Evolutionary conservation across 2,329 filamentous ascomycete genomes (phyloP), one percentile per base, ranked within the genome.

Genomic region (Xylaria sp.): DNA sequence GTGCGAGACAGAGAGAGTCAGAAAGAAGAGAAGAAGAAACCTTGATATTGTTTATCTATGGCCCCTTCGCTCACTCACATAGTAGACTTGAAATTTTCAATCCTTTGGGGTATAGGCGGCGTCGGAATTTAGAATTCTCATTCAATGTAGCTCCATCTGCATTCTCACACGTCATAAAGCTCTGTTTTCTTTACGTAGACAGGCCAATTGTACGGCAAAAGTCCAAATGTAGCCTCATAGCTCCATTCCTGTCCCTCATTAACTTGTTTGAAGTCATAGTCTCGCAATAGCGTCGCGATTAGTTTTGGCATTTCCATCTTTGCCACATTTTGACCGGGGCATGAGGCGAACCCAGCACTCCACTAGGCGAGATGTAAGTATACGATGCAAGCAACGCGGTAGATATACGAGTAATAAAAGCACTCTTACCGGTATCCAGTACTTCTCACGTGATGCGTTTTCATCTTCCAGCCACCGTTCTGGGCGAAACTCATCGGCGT

Each of bases 261-360:
- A 44, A 71, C 70, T 23, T 72, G 70, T 18, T 32, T 37, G 25
- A 73, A 68, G 10, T 72, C 63, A 29, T 72, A 73, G 40, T 71
- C 68, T 10, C 71, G 66, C 10, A 72, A 60, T 21, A 73, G 61
- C 1, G 71, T 73, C 1, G 71, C 66, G 21, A 70, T 29, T 47
- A 73, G 63, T 55, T 73, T 73, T 25, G 68, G 69, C 50, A 73
- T 40, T 60, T 73, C 71, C 23, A 73, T 67, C n/a, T 63, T 63
- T 0, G 69, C 70, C 13, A 73, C 55, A 4, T 73, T 69, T 65
- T 73, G 71, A 3, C 71, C 70, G 0, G 65, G 65, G n/a, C 71
- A 73, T 0, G 68, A 57, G 2, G 58, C 62, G 18, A 60, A 60
- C 25, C 66, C 61, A 32, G 53, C 66, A 37, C 53, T 60, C 47